These are phyloP conservation scores for Astragalus glycyphyllos DNA, from an alignment of 306 rosid genomes.

Conservation along the genomic window DNA sequence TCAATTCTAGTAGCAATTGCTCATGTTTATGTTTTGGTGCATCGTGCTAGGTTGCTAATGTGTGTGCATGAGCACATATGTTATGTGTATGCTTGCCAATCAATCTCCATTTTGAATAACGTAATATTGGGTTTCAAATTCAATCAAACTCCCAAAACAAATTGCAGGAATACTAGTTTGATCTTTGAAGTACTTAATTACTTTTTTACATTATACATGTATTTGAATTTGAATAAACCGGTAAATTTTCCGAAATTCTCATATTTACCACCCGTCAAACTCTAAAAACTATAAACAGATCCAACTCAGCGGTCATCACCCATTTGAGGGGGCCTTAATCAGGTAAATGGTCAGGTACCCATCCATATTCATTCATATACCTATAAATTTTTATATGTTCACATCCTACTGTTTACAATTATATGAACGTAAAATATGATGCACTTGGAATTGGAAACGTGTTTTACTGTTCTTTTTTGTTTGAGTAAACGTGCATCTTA, in stretches of 20 bases:
- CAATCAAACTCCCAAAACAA: constrained; percentile 8
- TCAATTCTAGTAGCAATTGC: constrained; percentile 13
- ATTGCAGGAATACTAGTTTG: background rate
- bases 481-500: background rate
- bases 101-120: background rate
- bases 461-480: background rate
- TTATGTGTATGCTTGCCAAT: constrained; percentile 11
- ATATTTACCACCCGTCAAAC: background rate
- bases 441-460: background rate
- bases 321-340: constrained; percentile 11
- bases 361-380: background rate
- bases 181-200: constrained; percentile 3
- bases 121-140: background rate
- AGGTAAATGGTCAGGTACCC: background rate
- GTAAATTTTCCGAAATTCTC: background rate
- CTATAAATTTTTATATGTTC: background rate
- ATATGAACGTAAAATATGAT: background rate
- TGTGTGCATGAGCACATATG: constrained; percentile 7
- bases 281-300: background rate
- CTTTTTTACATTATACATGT: constrained; percentile 1
- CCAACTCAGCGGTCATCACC: background rate
- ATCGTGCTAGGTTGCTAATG: constrained; percentile 18
- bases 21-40: constrained; percentile 15
- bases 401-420: constrained; percentile 1
- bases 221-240: background rate